Evolutionary conservation across 495 filamentous ascomycete species (phyloP).

Genomic region (Xanthoparmelia taractica): DNA sequence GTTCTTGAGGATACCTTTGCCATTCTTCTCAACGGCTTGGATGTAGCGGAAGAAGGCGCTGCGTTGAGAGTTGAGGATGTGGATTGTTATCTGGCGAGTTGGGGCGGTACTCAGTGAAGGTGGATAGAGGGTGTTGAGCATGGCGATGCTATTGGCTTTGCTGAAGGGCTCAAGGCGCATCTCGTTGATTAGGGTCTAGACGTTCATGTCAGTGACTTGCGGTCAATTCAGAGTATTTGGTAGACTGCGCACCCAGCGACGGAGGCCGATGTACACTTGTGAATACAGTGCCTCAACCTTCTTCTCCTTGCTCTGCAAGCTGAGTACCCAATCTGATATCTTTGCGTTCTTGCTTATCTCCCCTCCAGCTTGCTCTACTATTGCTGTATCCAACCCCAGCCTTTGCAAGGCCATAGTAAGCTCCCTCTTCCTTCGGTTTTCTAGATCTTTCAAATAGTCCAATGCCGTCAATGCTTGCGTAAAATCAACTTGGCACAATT

Average conservation of each 20-base stretch:
- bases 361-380: constrained; percentile 33
- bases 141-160: constrained; percentile 63
- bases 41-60: constrained; percentile 63
- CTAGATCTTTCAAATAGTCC: constrained; percentile 64
- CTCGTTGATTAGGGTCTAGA: constrained; percentile 61
- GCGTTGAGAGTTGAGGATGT: constrained; percentile 51
- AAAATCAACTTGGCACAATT: constrained; percentile 58
- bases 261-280: constrained; percentile 57
- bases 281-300: constrained; percentile 57
- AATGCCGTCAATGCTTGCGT: constrained; percentile 62
- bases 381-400: constrained; percentile 37
- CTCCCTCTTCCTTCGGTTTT: constrained; percentile 57
- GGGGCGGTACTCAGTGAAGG: constrained; percentile 40
- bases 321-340: constrained; percentile 47
- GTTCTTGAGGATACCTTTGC: constrained; percentile 46
- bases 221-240: constrained; percentile 4
- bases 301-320: constrained; percentile 46
- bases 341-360: constrained; percentile 41
- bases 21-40: constrained; percentile 50
- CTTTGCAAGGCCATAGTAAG: constrained; percentile 39
- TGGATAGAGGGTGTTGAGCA: constrained; percentile 73
- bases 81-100: constrained; percentile 47
- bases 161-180: constrained; percentile 57
- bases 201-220: constrained; percentile 22
- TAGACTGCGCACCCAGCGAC: constrained; percentile 54